Conservation (phyloP, 1,139 yeast genomes). For the Meyerozyma sp. region DNA sequence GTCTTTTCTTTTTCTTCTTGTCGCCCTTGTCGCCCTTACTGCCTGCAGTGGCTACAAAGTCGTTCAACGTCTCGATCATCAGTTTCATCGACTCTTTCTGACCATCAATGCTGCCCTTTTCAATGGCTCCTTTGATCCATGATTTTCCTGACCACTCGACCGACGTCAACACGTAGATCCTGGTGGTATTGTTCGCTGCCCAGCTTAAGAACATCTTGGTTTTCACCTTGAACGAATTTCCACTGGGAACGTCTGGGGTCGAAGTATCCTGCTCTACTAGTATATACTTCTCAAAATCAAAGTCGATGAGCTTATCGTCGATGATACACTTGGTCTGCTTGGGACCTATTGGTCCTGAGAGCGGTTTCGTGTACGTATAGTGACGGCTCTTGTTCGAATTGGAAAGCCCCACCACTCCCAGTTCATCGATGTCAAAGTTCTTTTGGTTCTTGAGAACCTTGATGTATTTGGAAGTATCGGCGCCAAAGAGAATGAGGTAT, state of each 20-base stretch:
- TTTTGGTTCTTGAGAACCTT: conserved; percentile 61
- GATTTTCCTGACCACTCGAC: conserved; percentile 92
- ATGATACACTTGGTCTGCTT: conserved; percentile 84
- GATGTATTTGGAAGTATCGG: conserved; percentile 54
- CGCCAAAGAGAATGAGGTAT: conserved; percentile 66
- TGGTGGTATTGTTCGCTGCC: conserved; percentile 69
- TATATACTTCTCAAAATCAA: conserved; percentile 53
- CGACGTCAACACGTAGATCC: conserved; percentile 54
- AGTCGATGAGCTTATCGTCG: conserved; percentile 63
- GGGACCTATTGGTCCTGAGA: conserved; percentile 84
- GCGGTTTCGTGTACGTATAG: conserved; percentile 74
- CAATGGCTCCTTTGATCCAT: conserved; percentile 88
- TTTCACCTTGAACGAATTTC: conserved; percentile 70
- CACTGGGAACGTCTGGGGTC: conserved; percentile 96
- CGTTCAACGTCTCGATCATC: conserved; percentile 54
- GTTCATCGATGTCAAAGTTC: conserved; percentile 58
- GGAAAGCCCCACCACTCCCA: conserved; percentile 37
- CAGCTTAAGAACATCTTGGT: conserved; percentile 69
- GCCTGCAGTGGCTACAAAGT: conserved; percentile 26
- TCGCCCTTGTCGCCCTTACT: conserved; percentile 7
- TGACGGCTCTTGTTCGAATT: conserved; percentile 39
- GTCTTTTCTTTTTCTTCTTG: conserved; percentile 23
- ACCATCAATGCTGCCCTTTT: conserved; percentile 88
- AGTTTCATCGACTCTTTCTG: conserved; percentile 67
- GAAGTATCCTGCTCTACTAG: conserved; percentile 62